These are phyloP conservation scores for Venturia oleaginea DNA, from an alignment of 2,329 filamentous ascomycete genomes.

Conservation along the genomic window DNA sequence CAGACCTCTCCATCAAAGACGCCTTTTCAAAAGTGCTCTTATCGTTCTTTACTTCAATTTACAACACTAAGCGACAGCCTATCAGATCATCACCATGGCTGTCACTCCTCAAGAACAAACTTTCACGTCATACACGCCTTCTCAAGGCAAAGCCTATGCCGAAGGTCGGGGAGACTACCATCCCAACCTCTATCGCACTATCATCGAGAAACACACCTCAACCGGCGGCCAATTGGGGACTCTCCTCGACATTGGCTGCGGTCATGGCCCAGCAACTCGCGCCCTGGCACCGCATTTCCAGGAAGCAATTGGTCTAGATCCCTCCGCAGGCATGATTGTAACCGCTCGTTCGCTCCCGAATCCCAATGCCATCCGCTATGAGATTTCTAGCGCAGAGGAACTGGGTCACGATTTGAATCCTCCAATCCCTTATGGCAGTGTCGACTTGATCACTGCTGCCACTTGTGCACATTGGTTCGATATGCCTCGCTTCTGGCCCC, in stretches of 20 bases:
- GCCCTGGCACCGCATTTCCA: conserved; percentile 39
- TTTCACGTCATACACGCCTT: conserved; percentile 37
- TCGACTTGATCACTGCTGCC: conserved; percentile 44
- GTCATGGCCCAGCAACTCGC: conserved; percentile 43
- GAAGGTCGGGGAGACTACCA: conserved; percentile 35
- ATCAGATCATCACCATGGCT: background rate
- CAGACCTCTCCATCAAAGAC: too few relatives aligned
- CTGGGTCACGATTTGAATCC: conserved; percentile 25
- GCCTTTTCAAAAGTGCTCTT: too few relatives aligned
- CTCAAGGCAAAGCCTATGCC: conserved; percentile 39
- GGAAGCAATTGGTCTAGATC: conserved; percentile 42
- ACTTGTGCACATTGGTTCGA: conserved; percentile 51
- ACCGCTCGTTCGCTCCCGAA: conserved; percentile 28
- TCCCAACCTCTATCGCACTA: conserved; percentile 35
- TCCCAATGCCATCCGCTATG: conserved; percentile 31
- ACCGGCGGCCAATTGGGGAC: conserved; percentile 36
- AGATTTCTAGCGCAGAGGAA: conserved; percentile 36
- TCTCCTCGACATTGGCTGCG: conserved; percentile 48
- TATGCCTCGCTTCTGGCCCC: conserved; percentile 41
- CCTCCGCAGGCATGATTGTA: conserved; percentile 45
- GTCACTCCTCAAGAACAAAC: conserved; percentile 21
- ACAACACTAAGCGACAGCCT: background rate
- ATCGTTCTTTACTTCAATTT: background rate
- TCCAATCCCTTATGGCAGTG: conserved; percentile 25
- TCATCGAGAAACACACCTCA: conserved; percentile 39